Conservation (phyloP, 176 grass and related monocot genomes). For the Pontederia paniculata region DNA sequence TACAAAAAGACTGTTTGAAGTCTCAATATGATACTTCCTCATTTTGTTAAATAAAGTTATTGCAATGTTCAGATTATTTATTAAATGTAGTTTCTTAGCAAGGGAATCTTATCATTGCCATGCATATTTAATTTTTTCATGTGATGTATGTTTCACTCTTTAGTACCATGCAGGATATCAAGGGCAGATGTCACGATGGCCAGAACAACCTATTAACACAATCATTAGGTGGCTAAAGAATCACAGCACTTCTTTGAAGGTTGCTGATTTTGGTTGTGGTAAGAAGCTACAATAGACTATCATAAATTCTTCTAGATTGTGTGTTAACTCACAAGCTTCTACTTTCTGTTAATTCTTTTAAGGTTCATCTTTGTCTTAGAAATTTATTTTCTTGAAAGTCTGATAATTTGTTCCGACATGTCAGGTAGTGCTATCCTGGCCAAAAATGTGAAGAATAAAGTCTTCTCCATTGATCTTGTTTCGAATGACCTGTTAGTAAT, state of each 20-base stretch:
- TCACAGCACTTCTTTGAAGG: slow-evolving; percentile 44
- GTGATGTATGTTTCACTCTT: slow-evolving; percentile 23
- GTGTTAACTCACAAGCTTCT: neutral
- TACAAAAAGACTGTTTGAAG: too few relatives aligned
- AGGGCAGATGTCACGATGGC: slow-evolving; percentile 90
- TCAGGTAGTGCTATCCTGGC: slow-evolving; percentile 62
- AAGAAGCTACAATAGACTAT: slow-evolving; percentile 17
- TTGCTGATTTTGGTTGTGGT: slow-evolving; percentile 99
- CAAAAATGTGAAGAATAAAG: slow-evolving; percentile 93
- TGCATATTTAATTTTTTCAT: slow-evolving; percentile 13
- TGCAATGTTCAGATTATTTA: too few relatives aligned
- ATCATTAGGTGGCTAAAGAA: slow-evolving; percentile 82
- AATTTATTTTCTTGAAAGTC: slow-evolving; percentile 9
- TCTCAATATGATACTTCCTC: too few relatives aligned
- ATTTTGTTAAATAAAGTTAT: too few relatives aligned
- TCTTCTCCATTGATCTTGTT: slow-evolving; percentile 96
- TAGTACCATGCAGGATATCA: slow-evolving; percentile 99
- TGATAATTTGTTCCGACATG: slow-evolving; percentile 1
- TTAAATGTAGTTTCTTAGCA: too few relatives aligned
- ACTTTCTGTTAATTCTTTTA: slow-evolving; percentile 8
- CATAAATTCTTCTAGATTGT: neutral
- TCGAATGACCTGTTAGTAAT: slow-evolving; percentile 77
- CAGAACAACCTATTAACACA: slow-evolving; percentile 71
- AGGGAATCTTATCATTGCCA: too few relatives aligned
- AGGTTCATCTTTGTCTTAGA: neutral